phyloP scores from a whole-genome alignment of 768 basidiomycete species.

The Boletellus ananas region DNA sequence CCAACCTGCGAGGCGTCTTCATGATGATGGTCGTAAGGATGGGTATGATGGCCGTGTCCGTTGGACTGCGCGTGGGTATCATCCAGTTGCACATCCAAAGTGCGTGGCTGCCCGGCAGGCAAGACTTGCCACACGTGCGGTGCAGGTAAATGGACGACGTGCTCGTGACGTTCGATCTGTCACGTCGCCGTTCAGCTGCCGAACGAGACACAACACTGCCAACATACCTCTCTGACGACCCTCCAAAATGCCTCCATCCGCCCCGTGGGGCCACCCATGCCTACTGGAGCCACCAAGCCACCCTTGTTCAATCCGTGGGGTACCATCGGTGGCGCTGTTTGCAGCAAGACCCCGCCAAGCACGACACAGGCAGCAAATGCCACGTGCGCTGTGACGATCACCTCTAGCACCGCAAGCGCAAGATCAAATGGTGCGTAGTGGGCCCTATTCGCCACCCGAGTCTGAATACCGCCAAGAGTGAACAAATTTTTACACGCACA shows the following conservation, averaged over 20 bases:
- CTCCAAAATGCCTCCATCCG: constrained; percentile 81
- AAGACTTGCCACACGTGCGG: constrained; percentile 89
- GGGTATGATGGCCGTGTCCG: constrained; percentile 9
- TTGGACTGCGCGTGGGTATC: constrained; percentile 4
- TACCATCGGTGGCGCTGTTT: constrained; percentile 70
- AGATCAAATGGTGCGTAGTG: constrained; percentile 79
- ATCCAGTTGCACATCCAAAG: not conserved
- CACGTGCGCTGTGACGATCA: constrained; percentile 73
- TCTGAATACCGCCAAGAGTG: not conserved
- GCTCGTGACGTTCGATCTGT: constrained; percentile 80
- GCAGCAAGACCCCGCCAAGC: constrained; percentile 82
- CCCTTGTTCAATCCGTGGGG: constrained; percentile 9
- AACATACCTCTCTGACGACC: constrained; percentile 73
- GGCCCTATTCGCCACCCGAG: constrained; percentile 7
- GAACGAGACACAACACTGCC: not conserved
- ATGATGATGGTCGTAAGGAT: not conserved
- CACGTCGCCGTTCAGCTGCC: not conserved
- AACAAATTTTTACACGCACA: constrained; percentile 41
- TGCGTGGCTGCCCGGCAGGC: constrained; percentile 34
- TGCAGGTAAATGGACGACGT: constrained; percentile 76
- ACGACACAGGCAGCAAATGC: constrained; percentile 82
- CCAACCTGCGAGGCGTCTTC: not conserved
- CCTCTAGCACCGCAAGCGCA: constrained; percentile 73
- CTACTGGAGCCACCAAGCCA: constrained; percentile 4
- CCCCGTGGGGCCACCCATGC: constrained; percentile 35